Conservation (phyloP, 805 yeast species). For the Pichia gijzeniarum region DNA sequence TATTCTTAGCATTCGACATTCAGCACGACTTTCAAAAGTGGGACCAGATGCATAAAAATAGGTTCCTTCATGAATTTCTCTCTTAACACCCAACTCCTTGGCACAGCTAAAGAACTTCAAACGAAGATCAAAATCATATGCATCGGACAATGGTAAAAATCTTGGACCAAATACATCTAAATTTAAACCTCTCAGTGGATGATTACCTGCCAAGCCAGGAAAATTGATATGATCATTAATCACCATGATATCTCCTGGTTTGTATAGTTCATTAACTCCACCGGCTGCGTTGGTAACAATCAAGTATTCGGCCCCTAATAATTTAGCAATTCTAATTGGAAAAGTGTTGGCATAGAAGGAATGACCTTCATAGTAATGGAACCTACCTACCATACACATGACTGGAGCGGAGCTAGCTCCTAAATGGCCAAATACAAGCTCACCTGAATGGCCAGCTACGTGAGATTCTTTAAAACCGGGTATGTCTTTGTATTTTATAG, state of each 20-base stretch:
- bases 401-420: slow-evolving; percentile 69
- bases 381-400: slow-evolving; percentile 88
- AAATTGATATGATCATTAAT: slow-evolving; percentile 83
- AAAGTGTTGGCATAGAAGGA: slow-evolving; percentile 74
- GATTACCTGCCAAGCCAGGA: slow-evolving; percentile 86
- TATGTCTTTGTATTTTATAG: slow-evolving; percentile 56
- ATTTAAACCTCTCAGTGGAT: slow-evolving; percentile 86
- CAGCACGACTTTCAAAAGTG: slow-evolving; percentile 89
- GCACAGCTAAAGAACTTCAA: slow-evolving; percentile 52
- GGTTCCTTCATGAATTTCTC: slow-evolving; percentile 79
- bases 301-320: slow-evolving; percentile 53
- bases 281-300: slow-evolving; percentile 97
- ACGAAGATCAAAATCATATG: slow-evolving; percentile 73
- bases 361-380: slow-evolving; percentile 91
- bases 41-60: slow-evolving; percentile 89
- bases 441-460: slow-evolving; percentile 87
- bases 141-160: slow-evolving; percentile 82
- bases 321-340: slow-evolving; percentile 71
- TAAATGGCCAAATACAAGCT: slow-evolving; percentile 69
- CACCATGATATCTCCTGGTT: slow-evolving; percentile 88
- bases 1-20: slow-evolving; percentile 62
- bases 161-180: slow-evolving; percentile 76
- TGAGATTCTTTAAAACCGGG: slow-evolving; percentile 82
- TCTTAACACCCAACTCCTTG: slow-evolving; percentile 36
- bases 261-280: slow-evolving; percentile 60